Evolutionary conservation across 768 basidiomycete genomes (phyloP), one percentile per base, ranked within the genome.

Genomic region (Agaricus bisporus): DNA sequence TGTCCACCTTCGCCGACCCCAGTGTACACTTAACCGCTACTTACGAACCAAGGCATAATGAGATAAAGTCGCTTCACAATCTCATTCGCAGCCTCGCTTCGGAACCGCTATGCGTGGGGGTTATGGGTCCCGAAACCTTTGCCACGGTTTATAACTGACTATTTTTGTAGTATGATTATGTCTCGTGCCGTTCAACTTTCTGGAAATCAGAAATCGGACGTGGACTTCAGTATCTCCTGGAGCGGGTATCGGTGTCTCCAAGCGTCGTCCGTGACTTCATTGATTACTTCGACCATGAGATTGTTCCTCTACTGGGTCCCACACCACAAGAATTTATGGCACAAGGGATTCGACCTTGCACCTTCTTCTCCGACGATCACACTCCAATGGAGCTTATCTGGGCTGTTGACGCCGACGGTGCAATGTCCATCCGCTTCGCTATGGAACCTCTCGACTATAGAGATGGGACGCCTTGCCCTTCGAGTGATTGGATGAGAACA

Each of bases 351-450:
- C 43, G 41, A 18, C 59, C 59, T 2, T 52, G 45, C 17, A 57
- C 59, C 14, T 60, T 51, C 50, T 48, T 60, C 26, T 55, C 56
- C 3, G 59, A 60, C 35, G 59, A 60, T 46, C 59, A 60, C 44
- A 57, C 59, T 1, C 56, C 59, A 1, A 48, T 60, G 39, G 59
- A 60, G 28, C 55, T 57, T 29, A 57, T 57, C 43, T 60, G 56
- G 54, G 56, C 57, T 12, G 49, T 60, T 20, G 56, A 58, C 4
- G 57, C 51, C 12, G 55, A 60, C 37, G 57, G 51, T 10, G 53
- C 49, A 47, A 56, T 57, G 26, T 60, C 54, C 3, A 54, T 60
- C 28, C 56, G 56, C 1, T 60, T 60, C 32, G 57, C 56, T 6
- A 60, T 60, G 47, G 59, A 60, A 12, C 56, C 59, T 5, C 47